A percentile compares a stretch with the other conserved stretches of the same genome.
These are phyloP conservation scores for Cajanus cajan DNA, from an alignment of 306 rosid species.

Conservation along the genomic window DNA sequence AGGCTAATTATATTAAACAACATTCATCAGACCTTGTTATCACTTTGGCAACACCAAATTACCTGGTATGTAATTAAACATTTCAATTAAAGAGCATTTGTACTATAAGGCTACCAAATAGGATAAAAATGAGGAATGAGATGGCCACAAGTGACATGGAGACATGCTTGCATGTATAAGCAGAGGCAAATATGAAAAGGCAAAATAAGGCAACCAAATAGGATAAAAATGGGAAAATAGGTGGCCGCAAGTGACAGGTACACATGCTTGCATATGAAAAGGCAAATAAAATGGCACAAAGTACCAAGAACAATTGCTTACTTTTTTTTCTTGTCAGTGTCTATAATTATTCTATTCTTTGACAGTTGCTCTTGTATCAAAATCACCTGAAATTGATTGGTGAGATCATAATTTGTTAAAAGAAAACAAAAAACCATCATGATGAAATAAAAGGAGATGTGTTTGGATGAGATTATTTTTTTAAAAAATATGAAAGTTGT, in stretches of 20 bases:
- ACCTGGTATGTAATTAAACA: background rate
- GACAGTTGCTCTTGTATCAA: conserved; percentile 95
- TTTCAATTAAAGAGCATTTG: background rate
- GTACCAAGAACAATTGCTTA: conserved; percentile 41
- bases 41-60: background rate
- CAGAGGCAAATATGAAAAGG: background rate
- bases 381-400: conserved; percentile 65
- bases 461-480: background rate
- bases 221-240: background rate
- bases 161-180: background rate
- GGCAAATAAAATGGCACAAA: conserved; percentile 14
- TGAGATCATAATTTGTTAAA: background rate
- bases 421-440: background rate
- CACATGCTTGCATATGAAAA: background rate
- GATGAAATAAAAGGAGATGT: background rate
- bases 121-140: background rate
- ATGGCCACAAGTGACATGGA: background rate
- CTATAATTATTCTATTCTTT: conserved; percentile 89
- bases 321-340: conserved; percentile 87
- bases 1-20: conserved; percentile 12
- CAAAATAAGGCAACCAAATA: background rate
- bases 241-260: background rate
- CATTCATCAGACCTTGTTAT: background rate
- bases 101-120: background rate
- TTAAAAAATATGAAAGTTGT: background rate